Evolutionary conservation across 1,139 yeast species (phyloP), one percentile per base, ranked within the genome.

Genomic region (Saccharomycopsis hybrid): DNA sequence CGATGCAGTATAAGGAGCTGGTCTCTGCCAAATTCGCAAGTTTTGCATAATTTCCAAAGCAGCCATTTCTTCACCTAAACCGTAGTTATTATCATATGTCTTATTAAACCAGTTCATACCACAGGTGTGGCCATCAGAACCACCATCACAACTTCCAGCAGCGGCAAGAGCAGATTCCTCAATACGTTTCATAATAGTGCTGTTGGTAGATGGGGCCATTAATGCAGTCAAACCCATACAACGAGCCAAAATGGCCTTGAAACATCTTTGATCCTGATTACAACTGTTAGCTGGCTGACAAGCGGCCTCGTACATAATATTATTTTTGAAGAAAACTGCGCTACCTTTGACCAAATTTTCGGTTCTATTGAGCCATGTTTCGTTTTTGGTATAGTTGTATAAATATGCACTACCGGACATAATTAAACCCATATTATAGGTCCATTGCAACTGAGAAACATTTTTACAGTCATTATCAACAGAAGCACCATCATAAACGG

Each of bases 21-120:
- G 78, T 55, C 71, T 72, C 36, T 74, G 68, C 49, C 72, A 65
- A 27, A 78, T 78, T 62, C 80, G 69, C 49, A 84, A 71, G 57
- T 77, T 82, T 57, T 82, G 85, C 62, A 89, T 76, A 3, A 78
- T 79, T 63, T 89, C 97, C 52, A 89, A 70, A 0, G 97, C 95
- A 46, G 80, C 67, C 85, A 90, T 86, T 65, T 90, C 96, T 66
- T 90, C 97, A 56, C 97, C 97, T 40, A 90, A 73, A n/a, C 97
- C 97, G 59, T 77, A 89, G 46, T 59, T 64, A 2, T 81, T 83
- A 65, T 90, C 97, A 85, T 89, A 90, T n/a, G 77, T 77, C 44
- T 67, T 71, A 32, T 67, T 62, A 42, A 77, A 69, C 97, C 97
- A 90, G 62, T 84, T 75, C 53, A 79, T 65, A 41, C 97, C 97